phyloP scores from a whole-genome alignment of 176 grass and related monocot genomes.

The Musa troglodytarum region DNA sequence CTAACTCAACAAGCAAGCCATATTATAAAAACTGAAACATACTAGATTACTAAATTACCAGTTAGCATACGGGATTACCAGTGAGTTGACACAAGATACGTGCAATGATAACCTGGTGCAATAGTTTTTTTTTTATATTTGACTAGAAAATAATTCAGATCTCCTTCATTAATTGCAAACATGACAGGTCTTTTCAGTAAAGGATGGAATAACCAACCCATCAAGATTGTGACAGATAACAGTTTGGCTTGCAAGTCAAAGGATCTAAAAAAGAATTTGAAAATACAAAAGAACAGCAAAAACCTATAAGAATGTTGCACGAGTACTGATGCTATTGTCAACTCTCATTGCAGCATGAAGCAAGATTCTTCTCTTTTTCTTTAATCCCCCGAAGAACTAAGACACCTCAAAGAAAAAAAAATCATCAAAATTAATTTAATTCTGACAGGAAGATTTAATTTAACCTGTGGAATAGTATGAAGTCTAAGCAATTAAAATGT shows the following conservation, averaged over 20 bases:
- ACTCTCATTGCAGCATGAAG: background rate
- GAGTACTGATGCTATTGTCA: background rate
- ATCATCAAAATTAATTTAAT: background rate
- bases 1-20: no score
- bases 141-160: no score
- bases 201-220: no score
- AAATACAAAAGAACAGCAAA: background rate
- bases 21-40: no score
- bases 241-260: constrained; percentile 1
- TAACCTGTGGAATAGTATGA: background rate
- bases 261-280: background rate
- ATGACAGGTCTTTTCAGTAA: no score
- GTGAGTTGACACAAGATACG: no score
- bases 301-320: background rate
- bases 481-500: background rate
- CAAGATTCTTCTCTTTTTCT: background rate
- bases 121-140: no score
- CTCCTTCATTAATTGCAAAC: no score
- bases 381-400: background rate
- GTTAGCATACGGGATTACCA: no score
- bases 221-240: background rate
- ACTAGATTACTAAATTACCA: no score
- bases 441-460: background rate
- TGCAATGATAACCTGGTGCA: no score
- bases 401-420: background rate